Base-by-base conservation (phyloP, 73 alveolate species). In the Symbiodinium natans region DNA sequence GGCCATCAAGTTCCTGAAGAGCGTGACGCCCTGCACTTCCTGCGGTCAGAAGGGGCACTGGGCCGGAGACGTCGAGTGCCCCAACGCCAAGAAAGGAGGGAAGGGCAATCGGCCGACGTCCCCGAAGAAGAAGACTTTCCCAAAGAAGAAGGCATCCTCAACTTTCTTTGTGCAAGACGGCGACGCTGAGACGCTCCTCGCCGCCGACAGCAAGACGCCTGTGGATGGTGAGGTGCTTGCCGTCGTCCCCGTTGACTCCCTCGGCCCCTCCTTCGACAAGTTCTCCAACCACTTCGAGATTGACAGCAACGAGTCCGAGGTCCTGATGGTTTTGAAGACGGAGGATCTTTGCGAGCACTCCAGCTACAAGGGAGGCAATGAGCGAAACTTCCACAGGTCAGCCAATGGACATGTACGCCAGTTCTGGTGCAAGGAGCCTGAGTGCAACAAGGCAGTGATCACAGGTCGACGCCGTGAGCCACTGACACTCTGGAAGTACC, bases 1-100 rank as follows among this genome's bases (percentile, higher is more conserved):
- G 63, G 93, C 93, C 52, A 83, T 86, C 31, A 33, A 33, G 43
- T 86, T 86, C 63, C 54, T 86, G 41, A 86, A 86, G 77, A 29
- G 80, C 5, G 93, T 84, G 2, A 84, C 93, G 0, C 93, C 75
- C 15, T 84, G 93, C 77, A n/a, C 93, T 17, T 19, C 48, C 25
- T 84, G 93, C 27, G 93, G 93, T 13, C 77, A 42, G 77, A 5
- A 17, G 1, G 93, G 93, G 0, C 93, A 84, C 27, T 84, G 93
- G 93, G 27, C 7, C 27, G 93, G 93, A 0, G 93, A 84, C 23
- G 80, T 27, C 25, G 40, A 29, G 23, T 84, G 93, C 31, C 77
- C 71, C 41, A 54, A 54, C 31, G 8, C 92, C 27, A 29, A n/a
- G 52, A 84, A n/a, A 36, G 21, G 13, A 0, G 85, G 84, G 21